Evolutionary conservation across 164 flowering plant genomes (phyloP).

Genomic region (Kalanchoe fedtschenkoi): DNA sequence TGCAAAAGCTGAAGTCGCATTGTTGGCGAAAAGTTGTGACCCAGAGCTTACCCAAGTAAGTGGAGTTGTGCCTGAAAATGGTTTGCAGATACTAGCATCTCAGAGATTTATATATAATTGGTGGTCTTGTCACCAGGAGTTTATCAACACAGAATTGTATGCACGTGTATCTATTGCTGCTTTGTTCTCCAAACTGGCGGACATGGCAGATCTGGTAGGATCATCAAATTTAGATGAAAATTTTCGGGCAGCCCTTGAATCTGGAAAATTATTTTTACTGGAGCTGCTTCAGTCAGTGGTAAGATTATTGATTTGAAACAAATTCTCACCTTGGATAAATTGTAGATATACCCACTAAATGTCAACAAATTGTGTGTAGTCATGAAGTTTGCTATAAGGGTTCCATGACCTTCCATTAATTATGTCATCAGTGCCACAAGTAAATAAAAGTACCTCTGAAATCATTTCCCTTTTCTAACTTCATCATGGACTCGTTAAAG

Average conservation of each 20-base stretch:
- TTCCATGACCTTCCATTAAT: background rate
- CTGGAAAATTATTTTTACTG: constrained; percentile 76
- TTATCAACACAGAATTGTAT: constrained; percentile 87
- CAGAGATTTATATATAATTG: background rate
- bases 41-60: constrained; percentile 77
- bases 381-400: background rate
- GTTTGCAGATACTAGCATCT: background rate
- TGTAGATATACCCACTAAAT: background rate
- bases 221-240: constrained; percentile 24
- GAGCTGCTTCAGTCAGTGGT: constrained; percentile 88
- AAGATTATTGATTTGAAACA: constrained; percentile 15
- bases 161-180: constrained; percentile 89
- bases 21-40: constrained; percentile 55
- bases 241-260: constrained; percentile 36
- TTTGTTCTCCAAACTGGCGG: constrained; percentile 64
- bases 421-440: background rate
- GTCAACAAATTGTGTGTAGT: background rate
- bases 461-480: background rate
- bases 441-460: background rate
- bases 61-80: background rate
- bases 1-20: constrained; percentile 61
- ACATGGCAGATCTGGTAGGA: constrained; percentile 31
- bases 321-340: background rate
- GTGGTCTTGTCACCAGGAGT: constrained; percentile 38
- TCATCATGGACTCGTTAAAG: background rate